Percentiles rank a stretch among this genome's conserved stretches.
Evolutionary conservation across 2,329 filamentous ascomycete genomes (phyloP).

Genomic region (Hypoxylon sp.): DNA sequence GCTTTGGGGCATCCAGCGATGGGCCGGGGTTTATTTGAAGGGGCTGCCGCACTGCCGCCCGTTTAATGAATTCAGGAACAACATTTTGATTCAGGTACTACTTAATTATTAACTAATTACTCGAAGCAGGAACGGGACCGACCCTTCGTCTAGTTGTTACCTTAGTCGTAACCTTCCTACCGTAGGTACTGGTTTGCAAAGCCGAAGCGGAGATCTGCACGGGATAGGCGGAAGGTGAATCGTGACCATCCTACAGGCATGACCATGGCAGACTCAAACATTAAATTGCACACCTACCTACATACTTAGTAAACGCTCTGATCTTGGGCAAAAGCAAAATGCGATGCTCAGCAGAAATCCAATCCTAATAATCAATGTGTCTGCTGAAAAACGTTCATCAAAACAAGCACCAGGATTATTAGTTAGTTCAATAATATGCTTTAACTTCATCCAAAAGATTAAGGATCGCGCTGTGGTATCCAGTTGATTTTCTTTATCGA

Average conservation of each 20-base stretch:
- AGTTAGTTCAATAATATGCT: conserved; percentile 7
- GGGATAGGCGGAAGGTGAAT: conserved; percentile 21
- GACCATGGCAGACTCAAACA: not conserved
- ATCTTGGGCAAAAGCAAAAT: conserved; percentile 32
- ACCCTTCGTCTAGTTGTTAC: conserved; percentile 10
- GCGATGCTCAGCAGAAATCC: conserved; percentile 4
- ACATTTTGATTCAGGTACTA: conserved; percentile 24
- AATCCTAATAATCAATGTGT: conserved; percentile 22
- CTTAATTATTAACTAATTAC: conserved; percentile 4
- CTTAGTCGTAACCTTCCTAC: not conserved
- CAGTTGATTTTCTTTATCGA: conserved; percentile 26
- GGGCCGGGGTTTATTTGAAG: conserved; percentile 40
- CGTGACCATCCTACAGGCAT: conserved; percentile 9
- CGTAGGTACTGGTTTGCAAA: conserved; percentile 7
- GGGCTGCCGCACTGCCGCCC: conserved; percentile 30
- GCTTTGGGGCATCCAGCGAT: conserved; percentile 34
- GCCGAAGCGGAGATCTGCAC: conserved; percentile 12
- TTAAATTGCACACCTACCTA: not conserved
- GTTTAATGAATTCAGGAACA: conserved; percentile 42
- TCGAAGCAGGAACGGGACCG: conserved; percentile 18
- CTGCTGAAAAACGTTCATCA: conserved; percentile 5
- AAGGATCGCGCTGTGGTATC: conserved; percentile 18
- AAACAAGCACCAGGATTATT: not conserved
- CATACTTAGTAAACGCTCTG: not conserved
- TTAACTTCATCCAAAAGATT: conserved; percentile 23